Evolutionary conservation across 1,284 basidiomycete genomes (phyloP), one percentile per base, ranked within the genome.

Genomic region (Apiotrichum domesticum): DNA sequence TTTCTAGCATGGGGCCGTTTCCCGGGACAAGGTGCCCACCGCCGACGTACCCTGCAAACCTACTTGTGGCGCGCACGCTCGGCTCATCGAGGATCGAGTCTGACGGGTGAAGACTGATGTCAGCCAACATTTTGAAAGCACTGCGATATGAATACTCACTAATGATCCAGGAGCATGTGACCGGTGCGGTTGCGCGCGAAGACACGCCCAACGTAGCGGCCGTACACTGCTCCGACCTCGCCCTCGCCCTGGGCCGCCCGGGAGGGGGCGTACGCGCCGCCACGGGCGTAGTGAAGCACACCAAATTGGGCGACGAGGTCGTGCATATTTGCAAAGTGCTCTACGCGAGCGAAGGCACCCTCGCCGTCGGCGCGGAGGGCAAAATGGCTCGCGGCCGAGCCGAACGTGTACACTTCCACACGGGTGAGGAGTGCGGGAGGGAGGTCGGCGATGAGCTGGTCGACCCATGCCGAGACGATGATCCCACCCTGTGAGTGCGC

Each of bases 361-460:
- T 44, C 35, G 34, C 51, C 35, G 40, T 54, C 46, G 37, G 29
- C 41, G 8, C 9, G 33, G 29, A 57, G 57, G 35, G 43, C 35
- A 15, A 68, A 70, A 56, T 70, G 66, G 42, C 61, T 66, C 15
- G 66, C 66, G 14, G 68, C 68, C 4, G 59, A 63, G n/a, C 66
- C 68, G 47, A 70, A 70, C 1, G 68, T 68, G 61, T 70, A 70
- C 45, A 70, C 62, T 55, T 70, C 66, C 49, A 70, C 49, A 42
- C 65, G 67, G 40, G 46, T 40, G 33, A 68, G 64, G 8, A 56
- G 44, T 10, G 54, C 54, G 14, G 55, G 29, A 21, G 63, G 54
- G 45, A 66, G 63, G 46, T 69, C 66, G 45, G 59, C 46, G 37
- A 66, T 61, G 37, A 69, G 63, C 55, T 66, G 66, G 57, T 67